Evolutionary conservation across 2,329 filamentous ascomycete genomes (phyloP), one percentile per base, ranked within the genome.

Genomic region (Periglandula ipomoeae): DNA sequence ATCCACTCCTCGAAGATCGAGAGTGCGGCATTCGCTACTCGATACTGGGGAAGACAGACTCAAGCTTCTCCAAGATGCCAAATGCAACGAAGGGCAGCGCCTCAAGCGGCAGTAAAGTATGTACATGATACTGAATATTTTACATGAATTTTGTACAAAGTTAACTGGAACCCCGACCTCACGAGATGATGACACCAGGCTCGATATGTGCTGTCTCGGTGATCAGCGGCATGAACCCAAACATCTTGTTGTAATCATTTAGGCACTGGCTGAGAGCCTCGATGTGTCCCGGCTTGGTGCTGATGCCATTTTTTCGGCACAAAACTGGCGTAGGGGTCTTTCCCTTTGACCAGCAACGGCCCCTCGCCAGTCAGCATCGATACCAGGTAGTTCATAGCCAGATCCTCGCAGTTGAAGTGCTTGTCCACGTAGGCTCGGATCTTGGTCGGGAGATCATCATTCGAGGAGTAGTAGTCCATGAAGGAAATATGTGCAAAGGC

Each of bases 351-450:
- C 1, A 66, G 58, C 15, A 70, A 53, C 0, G 66, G 66, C 0
- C 65, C 65, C 11, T 59, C 53, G 15, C 65, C 58, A 0, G 66
- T 68, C 34, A 70, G 50, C 17, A 61, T 52, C 2, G 62, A 61
- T 6, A 60, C 56, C 24, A 68, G 54, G 34, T 61, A 69, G 55
- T 70, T 70, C 46, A 70, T 50, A 19, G 64, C 67, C 50, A 70
- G 61, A 45, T 70, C 66, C 51, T 70, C 67, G 58, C 67, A 70
- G 55, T 70, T 69, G 57, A 66, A 63, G 39, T 62, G 55, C 17
- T 63, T 52, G 22, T 69, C 67, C 13, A 70, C 65, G 48, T 68
- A 65, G 1, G 61, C 54, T 3, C 67, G 63, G 20, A 70, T 59
- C 45, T 56, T 56, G 4, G 53, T 57, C 51, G 62, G 58, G 37